These are phyloP conservation scores for Phytophthora macrochlamydospora DNA, from an alignment of 352 stramenopile genomes.

Conservation along the genomic window DNA sequence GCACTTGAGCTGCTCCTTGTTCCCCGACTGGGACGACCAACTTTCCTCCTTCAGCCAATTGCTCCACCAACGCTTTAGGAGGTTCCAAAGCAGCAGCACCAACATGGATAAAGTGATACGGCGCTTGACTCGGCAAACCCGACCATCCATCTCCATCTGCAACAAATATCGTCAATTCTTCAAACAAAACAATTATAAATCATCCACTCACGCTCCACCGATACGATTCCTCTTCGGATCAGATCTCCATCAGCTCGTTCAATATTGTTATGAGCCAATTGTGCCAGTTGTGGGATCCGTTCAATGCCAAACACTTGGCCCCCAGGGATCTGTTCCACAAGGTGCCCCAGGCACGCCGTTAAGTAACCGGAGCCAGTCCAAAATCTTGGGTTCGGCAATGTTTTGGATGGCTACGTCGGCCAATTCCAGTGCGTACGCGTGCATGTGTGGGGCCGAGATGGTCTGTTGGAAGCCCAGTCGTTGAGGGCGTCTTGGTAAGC, in stretches of 20 bases:
- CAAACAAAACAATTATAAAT: background rate
- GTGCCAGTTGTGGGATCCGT: constrained; percentile 83
- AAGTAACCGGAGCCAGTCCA: constrained; percentile 97
- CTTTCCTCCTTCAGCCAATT: constrained; percentile 85
- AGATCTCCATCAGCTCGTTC: constrained; percentile 80
- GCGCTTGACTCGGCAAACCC: constrained; percentile 85
- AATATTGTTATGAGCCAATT: constrained; percentile 87
- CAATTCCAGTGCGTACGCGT: constrained; percentile 85
- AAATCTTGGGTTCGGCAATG: constrained; percentile 61
- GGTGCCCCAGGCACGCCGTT: constrained; percentile 90
- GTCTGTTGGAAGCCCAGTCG: constrained; percentile 84
- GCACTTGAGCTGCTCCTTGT: constrained; percentile 60
- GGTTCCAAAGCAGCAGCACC: constrained; percentile 92
- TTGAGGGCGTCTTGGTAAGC: constrained; percentile 85
- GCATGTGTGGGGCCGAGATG: constrained; percentile 93
- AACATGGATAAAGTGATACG: constrained; percentile 98
- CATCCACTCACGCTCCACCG: constrained; percentile 45
- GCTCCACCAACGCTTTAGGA: constrained; percentile 87
- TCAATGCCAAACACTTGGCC: constrained; percentile 92
- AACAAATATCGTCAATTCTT: background rate
- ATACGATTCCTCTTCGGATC: constrained; percentile 60
- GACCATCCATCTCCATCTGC: constrained; percentile 92
- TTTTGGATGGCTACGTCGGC: constrained; percentile 56
- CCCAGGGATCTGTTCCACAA: constrained; percentile 50
- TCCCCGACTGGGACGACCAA: constrained; percentile 94